Evolutionary conservation across 179 eudicot genomes (phyloP), one percentile per base, ranked within the genome.

Genomic region (Carnegiea gigantea): DNA sequence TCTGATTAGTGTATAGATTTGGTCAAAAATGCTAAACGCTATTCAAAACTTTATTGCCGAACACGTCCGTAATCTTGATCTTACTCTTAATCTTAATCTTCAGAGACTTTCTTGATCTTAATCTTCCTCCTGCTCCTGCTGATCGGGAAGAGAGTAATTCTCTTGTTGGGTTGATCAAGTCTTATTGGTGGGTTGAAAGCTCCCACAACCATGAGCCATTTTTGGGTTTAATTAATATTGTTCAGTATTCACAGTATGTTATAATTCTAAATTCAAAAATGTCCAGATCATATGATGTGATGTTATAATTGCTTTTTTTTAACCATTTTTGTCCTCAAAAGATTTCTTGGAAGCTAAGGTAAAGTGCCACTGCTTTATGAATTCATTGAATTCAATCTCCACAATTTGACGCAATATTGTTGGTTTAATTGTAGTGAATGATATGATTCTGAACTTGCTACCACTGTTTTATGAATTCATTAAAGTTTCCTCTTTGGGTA

Each of bases 181-280:
- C 92, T 78, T 89, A 82, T 77, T 88, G 98, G 96, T 91, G 92
- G 91, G 84, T 86, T 79, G 87, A 73, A 80, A 88, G 84, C 84
- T 84, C 86, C 11, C 46, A 70, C 74, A 85, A 90, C 70, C 91
- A 85, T 67, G 95, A 90, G 46, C 78, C 77, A 48, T 70, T 84
- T 68, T 76, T 88, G 84, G 78, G 89, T 15, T 79, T 88, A 71
- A 28, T 28, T 87, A 51, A 17, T 51, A 85, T 46, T 70, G 38
- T 82, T 36, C 68, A 12, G 28, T 30, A 21, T 83, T 73, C 70
- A 49, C 70, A 77, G 71, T 73, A 72, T 77, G 71, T 79, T 73
- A 65, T 28, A 64, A 80, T 21, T 76, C 70, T 53, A 36, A 44
- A 46, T 80, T 81, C 71, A 78, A 65, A 72, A 71, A 40, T 83